Conservation (phyloP, 179 eudicot genomes). For the Gypsophila paniculata region DNA sequence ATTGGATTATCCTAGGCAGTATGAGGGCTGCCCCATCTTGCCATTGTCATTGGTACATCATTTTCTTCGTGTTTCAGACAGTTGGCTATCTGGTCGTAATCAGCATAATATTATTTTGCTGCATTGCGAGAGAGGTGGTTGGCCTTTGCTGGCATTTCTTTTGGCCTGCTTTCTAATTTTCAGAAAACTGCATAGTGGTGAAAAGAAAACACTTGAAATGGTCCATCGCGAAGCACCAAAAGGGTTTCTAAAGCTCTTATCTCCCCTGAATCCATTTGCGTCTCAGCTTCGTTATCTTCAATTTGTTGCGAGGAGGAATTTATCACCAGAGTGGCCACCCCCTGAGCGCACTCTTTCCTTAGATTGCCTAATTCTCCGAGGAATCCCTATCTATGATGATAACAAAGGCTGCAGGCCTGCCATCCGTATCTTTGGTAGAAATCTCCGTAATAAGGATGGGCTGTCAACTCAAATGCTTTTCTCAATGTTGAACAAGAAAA, state of each 20-base stretch:
- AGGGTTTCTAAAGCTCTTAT: slow-evolving; percentile 69
- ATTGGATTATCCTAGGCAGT: slow-evolving; percentile 91
- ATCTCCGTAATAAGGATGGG: slow-evolving; percentile 77
- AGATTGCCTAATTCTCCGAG: slow-evolving; percentile 87
- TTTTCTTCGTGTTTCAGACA: slow-evolving; percentile 73
- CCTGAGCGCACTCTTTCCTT: slow-evolving; percentile 76
- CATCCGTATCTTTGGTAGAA: slow-evolving; percentile 83
- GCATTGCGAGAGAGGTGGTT: slow-evolving; percentile 95
- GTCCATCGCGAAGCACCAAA: slow-evolving; percentile 90
- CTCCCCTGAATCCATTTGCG: slow-evolving; percentile 85
- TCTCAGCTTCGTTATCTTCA: slow-evolving; percentile 94
- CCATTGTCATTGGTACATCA: slow-evolving; percentile 78
- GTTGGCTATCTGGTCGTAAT: slow-evolving; percentile 71
- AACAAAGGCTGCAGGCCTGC: slow-evolving; percentile 83
- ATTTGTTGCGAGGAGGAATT: slow-evolving; percentile 79
- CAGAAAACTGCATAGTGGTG: slow-evolving; percentile 73
- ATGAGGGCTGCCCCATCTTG: slow-evolving; percentile 84
- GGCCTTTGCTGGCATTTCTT: slow-evolving; percentile 79
- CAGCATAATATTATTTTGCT: slow-evolving; percentile 78
- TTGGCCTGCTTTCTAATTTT: slow-evolving; percentile 70
- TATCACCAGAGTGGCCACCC: slow-evolving; percentile 94
- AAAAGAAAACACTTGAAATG: slow-evolving; percentile 77
- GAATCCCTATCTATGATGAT: slow-evolving; percentile 74
- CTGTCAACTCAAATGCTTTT: slow-evolving; percentile 80
- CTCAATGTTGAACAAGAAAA: slow-evolving; percentile 75